phyloP scores from a whole-genome alignment of 108 stramenopile species.

The Nitzschia palea region DNA sequence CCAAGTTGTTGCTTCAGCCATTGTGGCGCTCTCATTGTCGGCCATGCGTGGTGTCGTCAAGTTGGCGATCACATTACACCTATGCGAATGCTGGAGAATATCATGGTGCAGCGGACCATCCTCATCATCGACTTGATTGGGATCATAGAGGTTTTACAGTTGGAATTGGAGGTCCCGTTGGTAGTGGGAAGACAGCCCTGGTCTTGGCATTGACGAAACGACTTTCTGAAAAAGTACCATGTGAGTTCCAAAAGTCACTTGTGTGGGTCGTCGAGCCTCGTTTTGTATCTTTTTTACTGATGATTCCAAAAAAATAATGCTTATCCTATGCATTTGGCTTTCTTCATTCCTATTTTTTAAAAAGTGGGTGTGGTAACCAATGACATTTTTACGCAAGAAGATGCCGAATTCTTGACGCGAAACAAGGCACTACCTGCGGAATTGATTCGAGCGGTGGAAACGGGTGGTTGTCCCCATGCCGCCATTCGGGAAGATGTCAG shows the following conservation, averaged over 20 bases:
- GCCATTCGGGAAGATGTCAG: slow-evolving; percentile 95
- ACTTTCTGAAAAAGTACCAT: slow-evolving; percentile 38
- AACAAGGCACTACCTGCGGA: slow-evolving; percentile 72
- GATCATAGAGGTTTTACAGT: slow-evolving; percentile 85
- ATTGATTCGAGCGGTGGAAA: slow-evolving; percentile 93
- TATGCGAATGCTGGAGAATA: slow-evolving; percentile 36
- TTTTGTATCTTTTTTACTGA: background rate
- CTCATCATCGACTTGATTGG: slow-evolving; percentile 26
- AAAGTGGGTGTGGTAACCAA: slow-evolving; percentile 90
- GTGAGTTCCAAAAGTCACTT: no score
- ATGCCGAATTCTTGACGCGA: slow-evolving; percentile 91
- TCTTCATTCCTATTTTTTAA: no score
- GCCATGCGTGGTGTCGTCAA: background rate
- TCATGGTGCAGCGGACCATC: slow-evolving; percentile 2
- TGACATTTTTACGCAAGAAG: slow-evolving; percentile 98
- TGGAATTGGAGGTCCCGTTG: slow-evolving; percentile 94
- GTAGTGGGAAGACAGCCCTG: slow-evolving; percentile 86
- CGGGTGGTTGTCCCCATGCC: slow-evolving; percentile 99
- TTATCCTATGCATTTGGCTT: background rate
- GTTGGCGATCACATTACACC: slow-evolving; percentile 31
- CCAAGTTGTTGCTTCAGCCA: background rate
- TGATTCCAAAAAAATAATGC: background rate
- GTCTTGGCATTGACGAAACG: slow-evolving; percentile 72
- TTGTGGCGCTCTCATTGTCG: no score
- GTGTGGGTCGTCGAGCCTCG: no score